Evolutionary conservation across 352 stramenopile genomes (phyloP).

Genomic region (Blastocystis sp.): DNA sequence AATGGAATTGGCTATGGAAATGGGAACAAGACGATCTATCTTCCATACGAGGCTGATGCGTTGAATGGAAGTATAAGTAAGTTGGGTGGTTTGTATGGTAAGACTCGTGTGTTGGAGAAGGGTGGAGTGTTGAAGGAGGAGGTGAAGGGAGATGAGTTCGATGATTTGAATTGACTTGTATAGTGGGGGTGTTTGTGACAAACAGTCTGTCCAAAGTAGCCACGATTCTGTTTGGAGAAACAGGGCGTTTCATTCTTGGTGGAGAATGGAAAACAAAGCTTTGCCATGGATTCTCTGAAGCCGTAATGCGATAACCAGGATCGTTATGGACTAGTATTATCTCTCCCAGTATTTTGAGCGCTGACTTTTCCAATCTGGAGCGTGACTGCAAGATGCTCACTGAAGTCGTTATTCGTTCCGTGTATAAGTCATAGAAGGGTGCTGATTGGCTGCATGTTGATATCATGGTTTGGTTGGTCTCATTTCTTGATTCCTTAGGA

Average conservation of each 20-base stretch:
- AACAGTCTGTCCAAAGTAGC: neutral
- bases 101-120: slow-evolving; percentile 11
- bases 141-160: neutral
- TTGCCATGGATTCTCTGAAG: slow-evolving; percentile 16
- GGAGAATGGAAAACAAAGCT: too few relatives aligned
- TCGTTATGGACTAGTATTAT: neutral
- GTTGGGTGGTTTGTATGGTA: slow-evolving; percentile 69
- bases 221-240: too few relatives aligned
- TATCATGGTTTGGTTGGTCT: slow-evolving; percentile 80
- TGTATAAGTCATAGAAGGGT: slow-evolving; percentile 73
- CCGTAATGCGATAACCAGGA: neutral
- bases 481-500: slow-evolving; percentile 75
- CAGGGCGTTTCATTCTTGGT: too few relatives aligned
- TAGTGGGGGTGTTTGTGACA: slow-evolving; percentile 4
- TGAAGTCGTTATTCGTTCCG: neutral
- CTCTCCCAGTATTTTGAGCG: slow-evolving; percentile 39
- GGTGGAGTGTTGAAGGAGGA: neutral
- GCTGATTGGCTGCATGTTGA: slow-evolving; percentile 94
- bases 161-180: neutral
- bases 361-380: slow-evolving; percentile 28
- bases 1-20: slow-evolving; percentile 61
- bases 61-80: slow-evolving; percentile 69
- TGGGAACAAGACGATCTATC: slow-evolving; percentile 71
- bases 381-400: slow-evolving; percentile 33
- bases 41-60: slow-evolving; percentile 71